phyloP scores from a whole-genome alignment of 2,329 filamentous ascomycete genomes.

The Aurifilum marmelostoma region DNA sequence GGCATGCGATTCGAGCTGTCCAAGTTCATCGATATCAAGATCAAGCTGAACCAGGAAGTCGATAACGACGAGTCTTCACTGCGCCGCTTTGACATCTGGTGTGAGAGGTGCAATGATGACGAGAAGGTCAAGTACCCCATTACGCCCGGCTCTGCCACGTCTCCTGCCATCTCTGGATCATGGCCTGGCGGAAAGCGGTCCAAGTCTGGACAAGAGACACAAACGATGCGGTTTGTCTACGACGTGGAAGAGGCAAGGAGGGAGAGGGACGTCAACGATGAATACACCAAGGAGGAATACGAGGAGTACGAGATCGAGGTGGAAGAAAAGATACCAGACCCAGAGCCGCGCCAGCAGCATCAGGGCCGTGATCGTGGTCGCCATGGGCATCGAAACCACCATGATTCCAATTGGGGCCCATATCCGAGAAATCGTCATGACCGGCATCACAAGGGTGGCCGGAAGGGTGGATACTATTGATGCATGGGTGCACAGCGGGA shows the following conservation, averaged over 20 bases:
- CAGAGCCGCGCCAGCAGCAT: conserved; percentile 33
- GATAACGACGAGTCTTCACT: conserved; percentile 62
- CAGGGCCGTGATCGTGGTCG: conserved; percentile 29
- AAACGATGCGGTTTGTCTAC: conserved; percentile 90
- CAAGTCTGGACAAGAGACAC: conserved; percentile 44
- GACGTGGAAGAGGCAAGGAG: conserved; percentile 73
- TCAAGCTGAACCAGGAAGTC: conserved; percentile 81
- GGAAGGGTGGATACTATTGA: conserved; percentile 30
- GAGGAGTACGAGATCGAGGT: conserved; percentile 80
- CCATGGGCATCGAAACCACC: conserved; percentile 27
- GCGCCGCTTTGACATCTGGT: conserved; percentile 64
- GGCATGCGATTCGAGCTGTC: conserved; percentile 74
- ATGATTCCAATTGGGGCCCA: conserved; percentile 27
- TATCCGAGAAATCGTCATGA: conserved; percentile 29
- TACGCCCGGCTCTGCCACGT: conserved; percentile 43
- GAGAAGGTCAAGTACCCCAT: conserved; percentile 39
- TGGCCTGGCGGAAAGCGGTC: conserved; percentile 47
- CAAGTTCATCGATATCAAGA: conserved; percentile 83
- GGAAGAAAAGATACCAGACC: conserved; percentile 60
- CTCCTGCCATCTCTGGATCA: conserved; percentile 45
- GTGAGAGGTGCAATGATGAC: conserved; percentile 53
- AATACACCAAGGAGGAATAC: conserved; percentile 73
- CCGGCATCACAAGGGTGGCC: conserved; percentile 25
- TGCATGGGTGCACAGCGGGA: background rate
- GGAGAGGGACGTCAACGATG: conserved; percentile 69